A percentile compares a stretch with the other conserved stretches of the same genome.
Conservation (phyloP, 2,329 filamentous ascomycete species). For the Botrytis galanthina region DNA sequence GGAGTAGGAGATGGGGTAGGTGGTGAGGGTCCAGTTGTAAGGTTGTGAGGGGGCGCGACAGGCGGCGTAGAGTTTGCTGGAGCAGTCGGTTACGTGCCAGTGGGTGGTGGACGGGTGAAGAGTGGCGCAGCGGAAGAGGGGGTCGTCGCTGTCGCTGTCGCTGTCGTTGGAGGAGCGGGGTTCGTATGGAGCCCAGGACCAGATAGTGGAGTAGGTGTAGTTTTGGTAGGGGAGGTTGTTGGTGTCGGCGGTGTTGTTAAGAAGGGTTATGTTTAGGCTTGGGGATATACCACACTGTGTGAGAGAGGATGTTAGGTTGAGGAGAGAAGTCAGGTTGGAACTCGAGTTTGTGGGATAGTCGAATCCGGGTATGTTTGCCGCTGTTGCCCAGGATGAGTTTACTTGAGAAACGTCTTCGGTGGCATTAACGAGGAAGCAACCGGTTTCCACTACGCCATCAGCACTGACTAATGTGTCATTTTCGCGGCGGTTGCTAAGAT, state of each 20-base stretch:
- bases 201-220: slow-evolving; percentile 50
- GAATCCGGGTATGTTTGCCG: slow-evolving; percentile 36
- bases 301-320: slow-evolving; percentile 41
- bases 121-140: slow-evolving; percentile 54
- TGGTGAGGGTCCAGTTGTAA: slow-evolving; percentile 56
- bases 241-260: slow-evolving; percentile 49
- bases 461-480: slow-evolving; percentile 38
- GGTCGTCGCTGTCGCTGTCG: slow-evolving; percentile 30
- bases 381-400: slow-evolving; percentile 55
- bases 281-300: slow-evolving; percentile 61
- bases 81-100: slow-evolving; percentile 59
- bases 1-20: slow-evolving; percentile 43
- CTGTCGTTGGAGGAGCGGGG: slow-evolving; percentile 43
- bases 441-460: slow-evolving; percentile 45
- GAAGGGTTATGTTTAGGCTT: slow-evolving; percentile 55
- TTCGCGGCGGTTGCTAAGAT: slow-evolving; percentile 42
- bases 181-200: slow-evolving; percentile 59
- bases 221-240: slow-evolving; percentile 49
- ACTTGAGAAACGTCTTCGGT: slow-evolving; percentile 43
- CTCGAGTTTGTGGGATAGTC: slow-evolving; percentile 33
- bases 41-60: slow-evolving; percentile 55
- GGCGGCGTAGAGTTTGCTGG: slow-evolving; percentile 48
- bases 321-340: slow-evolving; percentile 37
- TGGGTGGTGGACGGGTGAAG: slow-evolving; percentile 45
- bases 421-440: slow-evolving; percentile 52